Evolutionary conservation across 495 filamentous ascomycete species (phyloP).

Genomic region (Coniosporium apollinis): DNA sequence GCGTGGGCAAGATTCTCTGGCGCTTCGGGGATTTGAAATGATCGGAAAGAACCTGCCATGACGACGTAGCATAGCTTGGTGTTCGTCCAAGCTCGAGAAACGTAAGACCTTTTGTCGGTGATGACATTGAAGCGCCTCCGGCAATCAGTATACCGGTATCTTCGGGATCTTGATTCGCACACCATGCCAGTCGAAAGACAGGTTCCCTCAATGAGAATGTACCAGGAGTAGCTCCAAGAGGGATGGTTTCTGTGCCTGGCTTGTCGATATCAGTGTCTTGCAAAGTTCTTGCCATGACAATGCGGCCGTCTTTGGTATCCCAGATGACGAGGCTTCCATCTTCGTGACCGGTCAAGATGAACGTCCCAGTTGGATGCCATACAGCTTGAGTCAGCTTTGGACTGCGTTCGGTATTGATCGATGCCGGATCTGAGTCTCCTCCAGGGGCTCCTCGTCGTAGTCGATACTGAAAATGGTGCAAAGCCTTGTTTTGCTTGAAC

Average conservation of each 20-base stretch:
- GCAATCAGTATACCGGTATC: slow-evolving; percentile 81
- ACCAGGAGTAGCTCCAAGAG: slow-evolving; percentile 24
- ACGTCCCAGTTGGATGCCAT: slow-evolving; percentile 94
- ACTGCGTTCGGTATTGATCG: slow-evolving; percentile 34
- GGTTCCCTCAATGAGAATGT: slow-evolving; percentile 46
- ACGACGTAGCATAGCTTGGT: slow-evolving; percentile 76
- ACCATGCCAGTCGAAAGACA: slow-evolving; percentile 68
- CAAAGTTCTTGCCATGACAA: slow-evolving; percentile 69
- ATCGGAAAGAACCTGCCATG: slow-evolving; percentile 61
- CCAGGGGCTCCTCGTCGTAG: slow-evolving; percentile 71
- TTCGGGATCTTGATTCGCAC: slow-evolving; percentile 77
- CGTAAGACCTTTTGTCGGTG: slow-evolving; percentile 55
- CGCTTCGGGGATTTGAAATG: slow-evolving; percentile 60
- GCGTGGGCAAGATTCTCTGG: slow-evolving; percentile 53
- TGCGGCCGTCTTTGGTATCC: slow-evolving; percentile 81
- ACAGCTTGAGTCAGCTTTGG: slow-evolving; percentile 61
- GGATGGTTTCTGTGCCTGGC: slow-evolving; percentile 31
- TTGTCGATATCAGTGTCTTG: slow-evolving; percentile 53
- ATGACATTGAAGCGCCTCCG: slow-evolving; percentile 50
- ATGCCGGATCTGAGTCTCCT: slow-evolving; percentile 47
- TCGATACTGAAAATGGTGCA: slow-evolving; percentile 69
- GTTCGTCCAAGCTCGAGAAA: slow-evolving; percentile 81
- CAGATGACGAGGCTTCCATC: slow-evolving; percentile 83
- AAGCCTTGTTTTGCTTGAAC: slow-evolving; percentile 70
- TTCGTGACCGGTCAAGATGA: slow-evolving; percentile 73